These are phyloP conservation scores for Lichtheimia ramosa DNA, from an alignment of 371 early-diverging fungal genomes.

Conservation along the genomic window DNA sequence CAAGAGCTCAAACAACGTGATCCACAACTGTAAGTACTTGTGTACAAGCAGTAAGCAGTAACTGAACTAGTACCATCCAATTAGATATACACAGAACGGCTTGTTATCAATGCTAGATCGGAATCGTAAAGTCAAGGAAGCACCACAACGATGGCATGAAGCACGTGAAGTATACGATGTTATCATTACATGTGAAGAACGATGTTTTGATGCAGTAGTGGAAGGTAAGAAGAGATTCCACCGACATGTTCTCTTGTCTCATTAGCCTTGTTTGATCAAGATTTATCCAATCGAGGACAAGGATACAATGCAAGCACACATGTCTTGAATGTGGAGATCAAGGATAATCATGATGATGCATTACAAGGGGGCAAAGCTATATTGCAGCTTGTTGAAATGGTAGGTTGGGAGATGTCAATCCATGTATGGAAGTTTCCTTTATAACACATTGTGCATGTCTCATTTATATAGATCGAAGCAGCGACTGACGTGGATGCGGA, in stretches of 20 bases:
- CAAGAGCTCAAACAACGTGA: conserved; percentile 81
- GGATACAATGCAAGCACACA: conserved; percentile 77
- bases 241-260: too few species aligned
- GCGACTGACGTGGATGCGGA: conserved; percentile 78
- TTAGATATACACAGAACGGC: conserved; percentile 87
- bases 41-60: background rate
- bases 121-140: conserved; percentile 86
- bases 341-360: conserved; percentile 93
- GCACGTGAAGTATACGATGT: conserved; percentile 81
- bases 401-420: conserved; percentile 12
- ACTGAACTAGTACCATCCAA: background rate
- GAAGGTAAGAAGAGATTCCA: conserved; percentile 69
- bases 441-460: background rate
- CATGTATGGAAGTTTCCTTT: background rate
- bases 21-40: conserved; percentile 59
- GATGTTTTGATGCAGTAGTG: conserved; percentile 91
- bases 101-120: conserved; percentile 90
- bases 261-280: too few species aligned
- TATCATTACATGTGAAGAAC: conserved; percentile 96
- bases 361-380: conserved; percentile 84
- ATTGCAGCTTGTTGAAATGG: conserved; percentile 73
- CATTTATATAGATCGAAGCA: conserved; percentile 56
- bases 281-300: conserved; percentile 73
- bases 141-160: conserved; percentile 89
- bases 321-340: conserved; percentile 95